phyloP scores from a whole-genome alignment of 192 early-diverging fungal genomes.

The Linnemannia schmuckeri region DNA sequence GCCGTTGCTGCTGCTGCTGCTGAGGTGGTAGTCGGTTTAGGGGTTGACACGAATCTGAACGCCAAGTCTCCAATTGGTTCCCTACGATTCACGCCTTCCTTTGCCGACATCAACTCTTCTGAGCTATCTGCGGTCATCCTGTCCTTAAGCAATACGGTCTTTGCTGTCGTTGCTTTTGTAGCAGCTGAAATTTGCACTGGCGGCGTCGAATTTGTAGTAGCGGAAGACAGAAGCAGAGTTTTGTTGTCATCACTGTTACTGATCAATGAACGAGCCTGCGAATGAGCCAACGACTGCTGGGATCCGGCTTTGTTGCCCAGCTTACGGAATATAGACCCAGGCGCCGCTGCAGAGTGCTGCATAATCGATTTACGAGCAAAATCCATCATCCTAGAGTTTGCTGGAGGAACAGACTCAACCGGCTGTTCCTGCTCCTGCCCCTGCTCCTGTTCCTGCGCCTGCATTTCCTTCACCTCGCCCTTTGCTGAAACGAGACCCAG shows the following conservation, averaged over 20 bases:
- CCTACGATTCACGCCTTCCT: background rate
- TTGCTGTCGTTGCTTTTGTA: background rate
- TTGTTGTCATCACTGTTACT: background rate
- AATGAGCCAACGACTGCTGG: background rate
- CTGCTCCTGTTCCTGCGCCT: background rate
- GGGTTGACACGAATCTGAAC: constrained; percentile 4
- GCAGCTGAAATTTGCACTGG: background rate
- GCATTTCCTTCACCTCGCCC: background rate
- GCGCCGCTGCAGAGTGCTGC: constrained; percentile 23
- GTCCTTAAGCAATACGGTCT: background rate
- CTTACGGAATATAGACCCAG: constrained; percentile 25
- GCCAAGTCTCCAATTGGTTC: background rate
- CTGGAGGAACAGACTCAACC: background rate
- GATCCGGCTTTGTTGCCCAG: constrained; percentile 1
- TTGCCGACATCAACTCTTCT: background rate
- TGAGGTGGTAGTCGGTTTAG: constrained; percentile 5
- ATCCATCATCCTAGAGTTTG: constrained; percentile 31
- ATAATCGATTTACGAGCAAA: constrained; percentile 47
- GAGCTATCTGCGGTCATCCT: background rate
- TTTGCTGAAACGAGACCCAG: background rate
- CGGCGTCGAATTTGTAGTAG: background rate
- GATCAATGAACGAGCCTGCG: background rate
- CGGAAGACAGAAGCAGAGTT: too few relatives aligned
- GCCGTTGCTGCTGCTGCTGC: background rate
- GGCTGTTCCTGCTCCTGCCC: background rate